Base-by-base conservation (phyloP, 768 basidiomycete species). In the Leccinum fibrillosum region DNA sequence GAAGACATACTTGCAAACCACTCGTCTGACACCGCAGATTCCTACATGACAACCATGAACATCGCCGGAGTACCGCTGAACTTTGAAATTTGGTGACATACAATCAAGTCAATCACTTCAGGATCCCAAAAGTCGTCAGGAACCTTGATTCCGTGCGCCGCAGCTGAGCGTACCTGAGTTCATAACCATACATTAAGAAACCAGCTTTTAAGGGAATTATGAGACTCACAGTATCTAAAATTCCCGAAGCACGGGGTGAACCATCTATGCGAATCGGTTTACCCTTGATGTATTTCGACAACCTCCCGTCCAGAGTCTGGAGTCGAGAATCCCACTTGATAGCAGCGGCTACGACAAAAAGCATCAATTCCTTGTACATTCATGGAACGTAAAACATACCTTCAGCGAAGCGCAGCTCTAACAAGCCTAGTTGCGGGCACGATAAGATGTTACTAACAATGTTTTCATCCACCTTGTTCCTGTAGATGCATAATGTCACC, bases 181-280 rank as follows among this genome's bases (percentile, higher is more conserved):
- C 11, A n/a, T 17, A n/a, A 3, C 12, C 4, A 26, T 4, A 8
- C 5, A 44, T 10, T 37, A 13, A 64, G 44, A 39, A 54, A 48
- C 28, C 12, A 26, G 17, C n/a, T 21, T 32, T 8, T 4, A 50
- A 51, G 21, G 21, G 4, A 23, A 12, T 28, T 30, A 34, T 26
- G 23, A 21, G n/a, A 57, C 55, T 55, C 49, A 86, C 86, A 0
- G 89, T 89, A 69, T 91, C 89, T 57, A 91, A 76, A 11, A 92
- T 79, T 6, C 89, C 89, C 13, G 84, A 89, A 3, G 86, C 87
- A 53, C 88, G 74, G 2, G 91, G 91, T 66, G 82, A 84, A 0
- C 89, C 88, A 62, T 92, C 89, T 15, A 93, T 74, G 10, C 89
- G 81, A 12, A 94, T 72, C 1, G 88, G 85, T 28, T 82, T 84